phyloP scores from a whole-genome alignment of 768 basidiomycete species.

The Rhizopogon vulgaris region DNA sequence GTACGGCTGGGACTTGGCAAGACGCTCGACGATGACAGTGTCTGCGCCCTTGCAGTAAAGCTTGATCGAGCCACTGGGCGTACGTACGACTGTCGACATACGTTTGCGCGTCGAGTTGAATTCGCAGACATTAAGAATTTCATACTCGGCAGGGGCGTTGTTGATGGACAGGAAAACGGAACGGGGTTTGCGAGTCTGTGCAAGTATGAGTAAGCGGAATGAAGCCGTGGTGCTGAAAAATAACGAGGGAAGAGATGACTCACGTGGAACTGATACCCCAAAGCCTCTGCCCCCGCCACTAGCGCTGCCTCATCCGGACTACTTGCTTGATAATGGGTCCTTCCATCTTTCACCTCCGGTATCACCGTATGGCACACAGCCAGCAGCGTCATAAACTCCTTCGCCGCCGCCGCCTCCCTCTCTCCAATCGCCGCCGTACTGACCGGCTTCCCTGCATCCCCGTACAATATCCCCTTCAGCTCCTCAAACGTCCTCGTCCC shows the following conservation, averaged over 20 bases:
- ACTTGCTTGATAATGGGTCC: slow-evolving; percentile 90
- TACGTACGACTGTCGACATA: slow-evolving; percentile 92
- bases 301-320: slow-evolving; percentile 97
- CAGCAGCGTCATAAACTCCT: slow-evolving; percentile 75
- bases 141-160: slow-evolving; percentile 71
- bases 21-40: slow-evolving; percentile 90
- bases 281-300: slow-evolving; percentile 85
- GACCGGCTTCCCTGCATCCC: slow-evolving; percentile 19
- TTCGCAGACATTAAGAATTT: slow-evolving; percentile 95
- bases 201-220: neutral
- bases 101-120: slow-evolving; percentile 97
- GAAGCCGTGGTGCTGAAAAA: neutral
- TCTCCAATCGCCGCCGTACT: slow-evolving; percentile 12
- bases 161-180: slow-evolving; percentile 86
- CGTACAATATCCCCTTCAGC: slow-evolving; percentile 51
- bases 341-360: slow-evolving; percentile 85
- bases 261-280: slow-evolving; percentile 94
- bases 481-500: slow-evolving; percentile 81
- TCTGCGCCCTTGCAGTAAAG: slow-evolving; percentile 97
- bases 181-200: slow-evolving; percentile 89
- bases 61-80: slow-evolving; percentile 87
- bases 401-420: slow-evolving; percentile 46
- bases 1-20: slow-evolving; percentile 79
- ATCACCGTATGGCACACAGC: slow-evolving; percentile 99
- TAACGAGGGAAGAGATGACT: slow-evolving; percentile 25